Evolutionary conservation across 192 early-diverging fungal genomes (phyloP), one percentile per base, ranked within the genome.

Genomic region (Mortierella claussenii): DNA sequence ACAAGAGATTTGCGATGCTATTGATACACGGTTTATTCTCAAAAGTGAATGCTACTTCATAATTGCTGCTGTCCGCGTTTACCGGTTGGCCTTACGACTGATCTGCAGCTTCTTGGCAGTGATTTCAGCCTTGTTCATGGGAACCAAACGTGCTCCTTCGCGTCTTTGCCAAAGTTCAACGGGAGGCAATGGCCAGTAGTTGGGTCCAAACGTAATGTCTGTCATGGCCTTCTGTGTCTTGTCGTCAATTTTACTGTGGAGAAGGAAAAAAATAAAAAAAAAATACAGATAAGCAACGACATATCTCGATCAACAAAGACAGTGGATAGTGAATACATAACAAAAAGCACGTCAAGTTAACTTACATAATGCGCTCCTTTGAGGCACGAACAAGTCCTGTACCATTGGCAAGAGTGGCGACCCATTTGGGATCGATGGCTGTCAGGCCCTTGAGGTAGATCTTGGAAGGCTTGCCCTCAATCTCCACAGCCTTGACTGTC

Each of bases 341-440:
- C 28, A 48, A 48, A 15, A 43, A 31, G 23, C 40, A 17, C 17
- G 2, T 13, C 0, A 2, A 48, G 0, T 15, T 1, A 37, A 24
- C 45, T 55, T 75, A 75, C 71, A 76, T 76, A 50, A 76, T 76
- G 8, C 73, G 73, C 56, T 76, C 73, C 31, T 76, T 76, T 33
- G 73, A 76, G 2, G 73, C 73, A 43, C 73, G 73, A 56, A 76
- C 26, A 20, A 76, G 73, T 7, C 73, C 64, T 1, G 73, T 80
- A n/a, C 85, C 70, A 64, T 86, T 88, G 2, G 89, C 93, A 45
- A 96, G 81, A 20, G 85, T 89, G 1, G 90, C 86, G 46, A 98
- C 83, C 97, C 96, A 97, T 65, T 85, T 83, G n/a, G 88, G 74
- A 18, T 90, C 85, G 33, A 97, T 88, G 0, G 79, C 67, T 0